Evolutionary conservation across 805 yeast species (phyloP), one percentile per base, ranked within the genome.

Genomic region (Starmerella geochares): DNA sequence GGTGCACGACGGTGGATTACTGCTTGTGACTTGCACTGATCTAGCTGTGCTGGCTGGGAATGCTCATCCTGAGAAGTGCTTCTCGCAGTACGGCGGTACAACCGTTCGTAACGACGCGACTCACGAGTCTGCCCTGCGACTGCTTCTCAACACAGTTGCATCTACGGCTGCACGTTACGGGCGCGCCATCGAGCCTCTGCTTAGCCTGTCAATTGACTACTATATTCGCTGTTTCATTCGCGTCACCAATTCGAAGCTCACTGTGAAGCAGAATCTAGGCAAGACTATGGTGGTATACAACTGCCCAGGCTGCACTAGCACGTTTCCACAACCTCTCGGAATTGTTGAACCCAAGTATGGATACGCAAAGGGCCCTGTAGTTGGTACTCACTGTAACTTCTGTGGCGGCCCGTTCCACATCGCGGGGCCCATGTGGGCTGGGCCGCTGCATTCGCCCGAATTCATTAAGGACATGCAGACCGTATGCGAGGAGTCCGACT

Each of bases 371-470:
- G 84, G 83, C 3, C 81, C 81, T 0, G 74, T 79, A 3, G 73
- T 80, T 1, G 77, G 80, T 10, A 66, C 74, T 8, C 62, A 71
- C 37, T 92, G 98, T 67, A 62, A 71, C 24, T 80, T 72, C 64
- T 92, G 98, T 68, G 80, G 76, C 1, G 73, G 71, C 51, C 73
- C 77, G 1, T 77, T 77, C 64, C 94, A 85, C 62, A 63, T 92
- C 31, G 87, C 90, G 7, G 99, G 99, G 3, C 99, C 99, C 53
- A 84, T 92, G 95, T 92, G 95, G 84, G 87, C 80, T 10, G 94
- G 87, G 0, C 71, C 74, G 6, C 65, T 92, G 50, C 97, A 90
- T 61, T 75, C 82, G 61, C 62, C 65, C 23, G 77, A 74, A 17
- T 92, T 90, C 60, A 71, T 90, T 38, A 71, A 77, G 24, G 76